phyloP scores from a whole-genome alignment of 768 basidiomycete species.

The Dacryopinax primogenitus region DNA sequence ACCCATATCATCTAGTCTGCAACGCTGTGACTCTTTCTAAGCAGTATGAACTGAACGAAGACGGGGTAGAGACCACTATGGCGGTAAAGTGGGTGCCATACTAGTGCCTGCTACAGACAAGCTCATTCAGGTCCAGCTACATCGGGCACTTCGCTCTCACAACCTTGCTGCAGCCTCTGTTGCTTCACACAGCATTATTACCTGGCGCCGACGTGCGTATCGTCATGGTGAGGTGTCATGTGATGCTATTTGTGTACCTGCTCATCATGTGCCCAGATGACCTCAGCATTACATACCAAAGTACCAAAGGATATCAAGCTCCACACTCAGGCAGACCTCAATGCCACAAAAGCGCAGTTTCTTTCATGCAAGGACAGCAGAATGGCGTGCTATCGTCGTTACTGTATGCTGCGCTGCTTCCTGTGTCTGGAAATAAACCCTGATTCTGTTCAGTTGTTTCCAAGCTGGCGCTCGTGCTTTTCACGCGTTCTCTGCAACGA shows the following conservation, averaged over 20 bases:
- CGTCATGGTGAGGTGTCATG: slow-evolving; percentile 35
- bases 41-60: slow-evolving; percentile 14
- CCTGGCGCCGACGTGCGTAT: slow-evolving; percentile 47
- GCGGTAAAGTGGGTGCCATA: slow-evolving; percentile 15
- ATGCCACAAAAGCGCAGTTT: background rate
- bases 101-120: background rate
- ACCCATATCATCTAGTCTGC: slow-evolving; percentile 32
- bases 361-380: slow-evolving; percentile 3
- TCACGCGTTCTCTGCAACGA: background rate
- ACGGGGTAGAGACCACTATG: slow-evolving; percentile 14
- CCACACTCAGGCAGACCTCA: background rate
- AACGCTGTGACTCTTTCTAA: slow-evolving; percentile 35
- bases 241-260: background rate
- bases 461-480: slow-evolving; percentile 7
- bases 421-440: background rate
- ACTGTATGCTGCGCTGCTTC: background rate
- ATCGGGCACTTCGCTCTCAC: slow-evolving; percentile 47
- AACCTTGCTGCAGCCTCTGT: slow-evolving; percentile 38
- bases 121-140: slow-evolving; percentile 28
- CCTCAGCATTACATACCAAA: slow-evolving; percentile 10
- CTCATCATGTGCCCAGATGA: background rate
- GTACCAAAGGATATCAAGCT: background rate
- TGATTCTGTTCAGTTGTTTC: slow-evolving; percentile 5
- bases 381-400: background rate
- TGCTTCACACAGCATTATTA: slow-evolving; percentile 38